phyloP scores from a whole-genome alignment of 202 grass and related monocot genomes.

The Brachypodium distachyon region DNA sequence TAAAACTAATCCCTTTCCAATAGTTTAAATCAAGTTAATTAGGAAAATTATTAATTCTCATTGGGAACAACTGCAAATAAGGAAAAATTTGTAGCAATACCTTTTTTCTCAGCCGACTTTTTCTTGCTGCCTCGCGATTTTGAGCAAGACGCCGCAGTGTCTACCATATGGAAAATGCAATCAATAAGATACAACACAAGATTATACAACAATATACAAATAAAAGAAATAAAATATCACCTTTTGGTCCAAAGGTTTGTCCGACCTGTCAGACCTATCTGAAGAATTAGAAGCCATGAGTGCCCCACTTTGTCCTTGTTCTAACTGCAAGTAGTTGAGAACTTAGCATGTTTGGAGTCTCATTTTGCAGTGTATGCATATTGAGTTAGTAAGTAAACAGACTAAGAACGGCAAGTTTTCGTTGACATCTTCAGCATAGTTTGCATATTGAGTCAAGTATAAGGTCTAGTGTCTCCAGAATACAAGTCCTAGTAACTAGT shows the following conservation, averaged over 20 bases:
- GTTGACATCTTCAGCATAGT: neutral
- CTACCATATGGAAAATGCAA: conserved; percentile 28
- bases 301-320: conserved; percentile 38
- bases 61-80: neutral
- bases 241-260: conserved; percentile 92
- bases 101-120: conserved; percentile 97
- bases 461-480: neutral
- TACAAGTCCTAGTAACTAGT: neutral
- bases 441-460: neutral
- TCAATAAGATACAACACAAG: neutral
- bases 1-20: no score
- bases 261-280: conserved; percentile 67
- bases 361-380: neutral
- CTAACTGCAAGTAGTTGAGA: conserved; percentile 38
- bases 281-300: conserved; percentile 67
- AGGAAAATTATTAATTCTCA: neutral
- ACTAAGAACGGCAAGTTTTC: neutral
- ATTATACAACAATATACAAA: neutral
- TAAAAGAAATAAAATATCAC: conserved; percentile 30
- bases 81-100: conserved; percentile 22
- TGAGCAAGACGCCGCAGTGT: conserved; percentile 72
- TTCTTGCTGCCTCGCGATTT: conserved; percentile 92
- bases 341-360: neutral
- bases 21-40: neutral
- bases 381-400: neutral